phyloP scores from a whole-genome alignment of 2,329 filamentous ascomycete species.

The Aspergillus viridinutans region DNA sequence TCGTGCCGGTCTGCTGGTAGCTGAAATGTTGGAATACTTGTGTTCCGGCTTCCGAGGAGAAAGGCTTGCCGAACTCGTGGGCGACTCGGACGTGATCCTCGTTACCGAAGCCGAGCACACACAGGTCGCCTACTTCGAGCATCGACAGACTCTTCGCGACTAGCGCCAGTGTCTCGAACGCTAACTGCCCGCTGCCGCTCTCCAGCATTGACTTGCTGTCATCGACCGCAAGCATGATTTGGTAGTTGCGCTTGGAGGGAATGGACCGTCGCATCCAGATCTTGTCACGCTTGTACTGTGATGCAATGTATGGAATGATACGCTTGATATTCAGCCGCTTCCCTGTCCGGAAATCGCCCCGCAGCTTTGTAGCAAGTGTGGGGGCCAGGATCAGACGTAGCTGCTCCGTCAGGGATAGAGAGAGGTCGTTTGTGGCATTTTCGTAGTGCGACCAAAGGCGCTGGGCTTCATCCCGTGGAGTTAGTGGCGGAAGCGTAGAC shows the following conservation, averaged over 20 bases:
- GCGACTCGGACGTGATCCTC: constrained; percentile 69
- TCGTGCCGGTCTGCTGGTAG: constrained; percentile 80
- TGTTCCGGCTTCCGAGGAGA: constrained; percentile 76
- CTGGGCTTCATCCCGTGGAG: constrained; percentile 57
- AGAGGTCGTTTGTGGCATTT: constrained; percentile 75
- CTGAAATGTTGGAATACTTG: constrained; percentile 78
- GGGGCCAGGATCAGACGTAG: constrained; percentile 92
- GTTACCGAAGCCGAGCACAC: constrained; percentile 82
- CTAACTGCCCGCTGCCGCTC: constrained; percentile 68
- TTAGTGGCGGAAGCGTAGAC: constrained; percentile 43
- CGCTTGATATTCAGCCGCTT: constrained; percentile 99
- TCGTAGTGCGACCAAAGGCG: constrained; percentile 84
- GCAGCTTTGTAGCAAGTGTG: constrained; percentile 91
- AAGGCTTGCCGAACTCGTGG: constrained; percentile 78
- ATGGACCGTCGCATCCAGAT: constrained; percentile 97
- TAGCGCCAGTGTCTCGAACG: constrained; percentile 91
- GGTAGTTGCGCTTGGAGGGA: constrained; percentile 90
- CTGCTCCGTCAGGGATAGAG: constrained; percentile 86
- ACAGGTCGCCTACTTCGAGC: constrained; percentile 92
- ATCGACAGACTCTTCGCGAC: constrained; percentile 82
- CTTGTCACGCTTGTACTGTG: constrained; percentile 97
- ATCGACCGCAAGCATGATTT: constrained; percentile 95
- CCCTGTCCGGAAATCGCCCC: constrained; percentile 92
- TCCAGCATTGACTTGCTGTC: constrained; percentile 94
- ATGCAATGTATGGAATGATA: constrained; percentile 99